A percentile compares a stretch with the other conserved stretches of the same genome.
These are phyloP conservation scores for Cucurbita maxima DNA, from an alignment of 306 rosid species.

Conservation along the genomic window DNA sequence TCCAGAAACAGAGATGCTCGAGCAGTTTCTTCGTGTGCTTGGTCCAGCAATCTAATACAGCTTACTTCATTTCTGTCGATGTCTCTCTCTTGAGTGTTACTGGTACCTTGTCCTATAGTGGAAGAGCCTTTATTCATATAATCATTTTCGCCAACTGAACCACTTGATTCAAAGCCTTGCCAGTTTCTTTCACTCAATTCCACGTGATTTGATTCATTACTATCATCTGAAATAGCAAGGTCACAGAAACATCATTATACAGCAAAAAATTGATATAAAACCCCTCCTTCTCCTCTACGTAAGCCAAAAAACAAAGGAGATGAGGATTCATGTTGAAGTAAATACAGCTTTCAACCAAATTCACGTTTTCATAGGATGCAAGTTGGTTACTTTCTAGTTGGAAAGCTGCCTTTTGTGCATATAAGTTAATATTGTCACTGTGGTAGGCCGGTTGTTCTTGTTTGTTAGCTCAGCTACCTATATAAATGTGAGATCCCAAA, in stretches of 20 bases:
- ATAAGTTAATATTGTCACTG: neutral
- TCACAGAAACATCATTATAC: neutral
- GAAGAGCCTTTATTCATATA: conserved; percentile 15
- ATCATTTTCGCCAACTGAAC: conserved; percentile 27
- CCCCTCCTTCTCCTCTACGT: neutral
- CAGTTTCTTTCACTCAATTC: conserved; percentile 25
- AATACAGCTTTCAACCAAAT: neutral
- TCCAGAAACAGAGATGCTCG: conserved; percentile 54
- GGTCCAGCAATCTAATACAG: conserved; percentile 34
- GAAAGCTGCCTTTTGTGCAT: neutral
- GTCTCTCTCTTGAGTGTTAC: conserved; percentile 11
- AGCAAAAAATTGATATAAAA: neutral
- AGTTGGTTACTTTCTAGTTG: neutral
- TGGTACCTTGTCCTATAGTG: conserved; percentile 14
- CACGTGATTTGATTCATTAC: conserved; percentile 15
- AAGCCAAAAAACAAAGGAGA: neutral
- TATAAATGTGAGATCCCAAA: neutral
- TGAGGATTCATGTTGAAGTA: neutral
- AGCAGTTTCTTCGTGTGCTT: conserved; percentile 42
- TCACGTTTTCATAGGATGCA: neutral
- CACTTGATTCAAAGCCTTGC: conserved; percentile 31
- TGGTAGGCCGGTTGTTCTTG: neutral
- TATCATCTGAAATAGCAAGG: conserved; percentile 20
- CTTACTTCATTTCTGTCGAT: conserved; percentile 27
- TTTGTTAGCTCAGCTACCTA: neutral